Evolutionary conservation across 208 protist species (phyloP), one percentile per base, ranked within the genome.

Genomic region (Angomonas ambiguus): DNA sequence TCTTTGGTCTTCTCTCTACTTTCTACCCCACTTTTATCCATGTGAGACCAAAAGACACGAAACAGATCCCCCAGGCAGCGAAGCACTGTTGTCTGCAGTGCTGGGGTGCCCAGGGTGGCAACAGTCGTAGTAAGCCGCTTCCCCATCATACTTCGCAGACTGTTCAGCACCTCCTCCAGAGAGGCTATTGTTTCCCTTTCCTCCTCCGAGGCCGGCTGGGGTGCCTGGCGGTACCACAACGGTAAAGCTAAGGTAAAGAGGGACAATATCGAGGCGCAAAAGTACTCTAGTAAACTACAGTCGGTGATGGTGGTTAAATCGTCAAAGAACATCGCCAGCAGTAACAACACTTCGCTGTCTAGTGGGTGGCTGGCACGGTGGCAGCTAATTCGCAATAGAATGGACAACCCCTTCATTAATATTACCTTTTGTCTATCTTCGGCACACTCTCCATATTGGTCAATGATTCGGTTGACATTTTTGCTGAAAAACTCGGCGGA

Each of bases 321-420:
- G 64, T 81, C 80, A 32, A 91, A 70, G 48, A 91, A 87, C 66
- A 91, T 74, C n/a, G 73, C 62, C 3, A 87, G 38, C 22, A 85
- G 67, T 55, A 87, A 72, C 35, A 75, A 73, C 58, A 85, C 84
- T 10, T 86, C 84, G 2, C 66, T 18, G 0, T 51, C 69, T 1
- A 88, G 66, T 41, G 35, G 35, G 11, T 30, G 8, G 60, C 34
- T 74, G 13, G 31, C 22, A 62, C 28, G 25, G 33, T 53, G 18
- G 18, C 45, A 3, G 13, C 20, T 24, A 53, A 53, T 24, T 8
- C 11, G 16, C 11, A 24, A 53, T 5, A 53, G 45, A 53, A 45
- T n/a, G n/a, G 35, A 41, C 35, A 41, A 41, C 13, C 35, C 35
- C 24, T 58, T 8, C 18, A 58, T 18, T 27, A 78, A 31, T 28